Evolutionary conservation across 1,284 basidiomycete species (phyloP).

Genomic region (Austroboletus novae-zelandiae): DNA sequence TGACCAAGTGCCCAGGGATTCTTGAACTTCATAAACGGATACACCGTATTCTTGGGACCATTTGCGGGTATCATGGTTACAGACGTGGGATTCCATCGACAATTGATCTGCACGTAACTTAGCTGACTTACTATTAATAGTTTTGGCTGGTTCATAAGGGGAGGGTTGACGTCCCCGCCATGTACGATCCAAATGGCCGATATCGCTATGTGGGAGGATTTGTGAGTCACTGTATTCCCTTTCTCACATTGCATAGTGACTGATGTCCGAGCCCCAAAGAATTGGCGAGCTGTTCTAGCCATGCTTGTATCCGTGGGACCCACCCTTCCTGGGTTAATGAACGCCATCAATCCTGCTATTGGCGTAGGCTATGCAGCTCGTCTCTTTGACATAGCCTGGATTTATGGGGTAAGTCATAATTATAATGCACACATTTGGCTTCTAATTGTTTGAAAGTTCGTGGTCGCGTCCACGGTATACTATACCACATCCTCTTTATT

Average conservation of each 20-base stretch:
- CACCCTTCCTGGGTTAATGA: constrained; percentile 65
- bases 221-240: constrained; percentile 38
- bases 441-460: constrained; percentile 35
- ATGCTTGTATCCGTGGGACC: constrained; percentile 62
- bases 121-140: constrained; percentile 31
- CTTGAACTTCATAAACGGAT: constrained; percentile 61
- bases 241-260: neutral
- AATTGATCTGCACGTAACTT: neutral
- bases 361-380: constrained; percentile 49
- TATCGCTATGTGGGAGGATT: constrained; percentile 65
- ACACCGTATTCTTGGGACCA: constrained; percentile 69
- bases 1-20: constrained; percentile 43
- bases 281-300: constrained; percentile 69
- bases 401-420: constrained; percentile 56
- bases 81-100: constrained; percentile 47
- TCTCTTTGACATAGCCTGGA: constrained; percentile 67
- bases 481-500: constrained; percentile 51
- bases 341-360: constrained; percentile 60
- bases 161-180: constrained; percentile 65
- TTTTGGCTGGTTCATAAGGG: constrained; percentile 66
- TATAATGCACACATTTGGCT: constrained; percentile 23
- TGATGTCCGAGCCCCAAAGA: constrained; percentile 39
- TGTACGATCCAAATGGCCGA: constrained; percentile 66
- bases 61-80: constrained; percentile 73
- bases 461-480: constrained; percentile 44